Base-by-base conservation (phyloP, 2,329 filamentous ascomycete genomes). In the Metarhizium humberi region DNA sequence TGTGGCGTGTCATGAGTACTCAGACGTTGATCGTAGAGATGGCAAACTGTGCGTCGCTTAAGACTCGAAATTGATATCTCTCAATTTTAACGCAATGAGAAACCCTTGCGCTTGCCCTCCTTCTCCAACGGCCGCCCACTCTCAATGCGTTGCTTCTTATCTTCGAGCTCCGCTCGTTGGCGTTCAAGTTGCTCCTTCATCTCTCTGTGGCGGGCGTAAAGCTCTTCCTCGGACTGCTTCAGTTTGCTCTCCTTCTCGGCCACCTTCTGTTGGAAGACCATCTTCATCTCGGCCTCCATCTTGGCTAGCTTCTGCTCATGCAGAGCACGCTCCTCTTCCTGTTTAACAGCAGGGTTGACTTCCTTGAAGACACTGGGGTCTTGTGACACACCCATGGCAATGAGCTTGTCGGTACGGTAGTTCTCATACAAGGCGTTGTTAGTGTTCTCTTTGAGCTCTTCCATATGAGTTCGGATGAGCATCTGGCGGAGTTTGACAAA, bases 271-370 rank as follows among this genome's bases (percentile, higher is more conserved):
- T 97, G 94, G 90, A 99, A 99, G 64, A 99, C 94, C 90, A 96
- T 96, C 90, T 99, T 99, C 94, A 99, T 99, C 76, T 99, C 94
- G 69, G 91, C 86, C 76, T 99, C 94, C 94, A 99, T 99, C 90
- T 99, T 99, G 74, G 92, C 90, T 66, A 99, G 90, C 82, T 99
- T 99, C 82, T 96, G 92, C 78, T 99, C 94, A 82, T 99, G 94
- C 64, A 99, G 81, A 61, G 89, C 87, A 67, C 94, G 90, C 81
- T 99, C 94, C 78, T 99, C 94, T 74, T 99, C 94, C 77, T 99
- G 94, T 87, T 99, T 99, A 76, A 97, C 94, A 50, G 94, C 92
- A 60, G 94, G 94, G 84, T 99, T 99, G 81, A 99, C 91, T 85
- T 99, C 94, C 85, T 99, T 99, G 89, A 99, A 99, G 65, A 99